Conservation (phyloP, 257 asterid genomes). For the Gardenia jasminoides region DNA sequence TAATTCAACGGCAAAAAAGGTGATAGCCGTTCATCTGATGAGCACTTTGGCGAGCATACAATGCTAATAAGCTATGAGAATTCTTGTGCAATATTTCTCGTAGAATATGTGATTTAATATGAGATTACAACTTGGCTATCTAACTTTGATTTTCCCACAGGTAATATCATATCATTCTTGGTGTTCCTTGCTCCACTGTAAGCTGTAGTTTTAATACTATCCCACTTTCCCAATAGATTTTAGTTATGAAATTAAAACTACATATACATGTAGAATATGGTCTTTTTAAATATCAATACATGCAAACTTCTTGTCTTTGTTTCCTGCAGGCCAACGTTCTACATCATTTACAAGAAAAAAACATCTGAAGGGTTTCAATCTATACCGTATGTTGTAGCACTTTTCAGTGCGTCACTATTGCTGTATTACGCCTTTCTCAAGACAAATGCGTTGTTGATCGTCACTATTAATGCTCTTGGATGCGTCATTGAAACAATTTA, state of each 20-base stretch:
- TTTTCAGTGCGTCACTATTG: constrained; percentile 59
- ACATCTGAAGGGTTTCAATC: constrained; percentile 63
- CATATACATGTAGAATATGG: too few species aligned
- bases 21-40: too few species aligned
- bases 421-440: constrained; percentile 59
- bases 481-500: constrained; percentile 47
- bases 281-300: background rate
- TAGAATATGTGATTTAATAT: background rate
- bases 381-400: constrained; percentile 59
- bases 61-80: too few species aligned
- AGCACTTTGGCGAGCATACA: too few species aligned
- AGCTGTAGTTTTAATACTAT: constrained; percentile 18
- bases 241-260: too few species aligned
- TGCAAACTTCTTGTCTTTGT: background rate
- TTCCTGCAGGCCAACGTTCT: constrained; percentile 55
- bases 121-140: background rate
- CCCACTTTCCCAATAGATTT: background rate
- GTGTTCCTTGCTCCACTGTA: constrained; percentile 70
- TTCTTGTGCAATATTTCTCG: too few species aligned
- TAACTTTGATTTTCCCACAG: constrained; percentile 30
- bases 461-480: constrained; percentile 57
- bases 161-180: constrained; percentile 56
- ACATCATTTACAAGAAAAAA: constrained; percentile 56
- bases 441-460: constrained; percentile 50
- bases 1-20: too few species aligned